Evolutionary conservation across 805 yeast genomes (phyloP).

Genomic region (Pichia nanzhaoensis): DNA sequence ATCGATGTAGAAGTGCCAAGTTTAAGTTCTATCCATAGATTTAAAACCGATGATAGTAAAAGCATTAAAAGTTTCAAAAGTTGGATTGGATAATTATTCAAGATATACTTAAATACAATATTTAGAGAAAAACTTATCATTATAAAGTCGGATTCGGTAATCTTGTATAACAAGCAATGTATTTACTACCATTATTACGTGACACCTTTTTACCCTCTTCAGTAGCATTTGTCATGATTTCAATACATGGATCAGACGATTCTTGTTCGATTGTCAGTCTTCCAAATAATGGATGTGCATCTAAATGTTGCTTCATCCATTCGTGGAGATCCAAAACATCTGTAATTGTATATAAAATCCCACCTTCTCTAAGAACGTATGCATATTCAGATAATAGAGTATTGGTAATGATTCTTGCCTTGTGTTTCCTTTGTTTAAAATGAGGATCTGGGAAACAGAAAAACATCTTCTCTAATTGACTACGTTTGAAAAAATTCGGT

Average conservation of each 20-base stretch:
- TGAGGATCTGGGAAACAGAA: constrained; percentile 99
- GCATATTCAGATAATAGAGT: constrained; percentile 91
- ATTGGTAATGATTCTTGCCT: constrained; percentile 90
- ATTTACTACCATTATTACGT: constrained; percentile 83
- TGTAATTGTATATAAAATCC: constrained; percentile 88
- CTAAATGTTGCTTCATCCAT: constrained; percentile 94
- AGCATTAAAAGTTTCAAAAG: constrained; percentile 35
- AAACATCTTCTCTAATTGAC: constrained; percentile 84
- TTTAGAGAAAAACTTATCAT: not conserved
- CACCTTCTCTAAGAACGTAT: constrained; percentile 77
- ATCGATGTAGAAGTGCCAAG: constrained; percentile 33
- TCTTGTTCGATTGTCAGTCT: constrained; percentile 79
- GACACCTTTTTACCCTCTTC: constrained; percentile 97
- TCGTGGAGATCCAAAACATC: constrained; percentile 89
- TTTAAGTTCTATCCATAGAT: constrained; percentile 29
- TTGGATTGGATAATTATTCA: constrained; percentile 5
- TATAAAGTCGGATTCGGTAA: constrained; percentile 47
- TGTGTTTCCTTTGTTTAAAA: constrained; percentile 94
- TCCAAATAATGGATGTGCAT: constrained; percentile 85
- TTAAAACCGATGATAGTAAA: constrained; percentile 29
- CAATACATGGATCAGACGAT: constrained; percentile 68
- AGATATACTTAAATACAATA: not conserved
- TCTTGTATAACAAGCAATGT: constrained; percentile 79
- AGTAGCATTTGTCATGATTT: constrained; percentile 84
- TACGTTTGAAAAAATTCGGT: constrained; percentile 84